Conservation (phyloP, 1,284 basidiomycete species). For the Kwoniella shivajii region DNA sequence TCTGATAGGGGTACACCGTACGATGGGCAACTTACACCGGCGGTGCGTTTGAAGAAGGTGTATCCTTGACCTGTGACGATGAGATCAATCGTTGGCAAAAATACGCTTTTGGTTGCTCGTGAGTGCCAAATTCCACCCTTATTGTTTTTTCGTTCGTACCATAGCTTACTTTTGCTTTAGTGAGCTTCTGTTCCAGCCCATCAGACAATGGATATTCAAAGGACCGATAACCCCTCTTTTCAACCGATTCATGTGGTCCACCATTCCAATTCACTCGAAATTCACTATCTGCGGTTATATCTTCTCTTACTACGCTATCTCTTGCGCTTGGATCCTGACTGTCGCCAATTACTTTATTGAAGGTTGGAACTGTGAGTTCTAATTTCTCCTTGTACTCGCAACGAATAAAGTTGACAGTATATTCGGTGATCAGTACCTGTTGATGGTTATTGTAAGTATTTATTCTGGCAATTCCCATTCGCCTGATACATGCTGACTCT, state of each 20-base stretch:
- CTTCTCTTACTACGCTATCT: slow-evolving; percentile 85
- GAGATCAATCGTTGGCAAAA: slow-evolving; percentile 81
- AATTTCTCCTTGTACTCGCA: slow-evolving; percentile 43
- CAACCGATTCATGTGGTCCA: slow-evolving; percentile 73
- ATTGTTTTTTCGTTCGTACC: slow-evolving; percentile 21
- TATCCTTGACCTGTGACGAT: slow-evolving; percentile 64
- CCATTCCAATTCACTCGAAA: slow-evolving; percentile 79
- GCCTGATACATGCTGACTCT: not conserved
- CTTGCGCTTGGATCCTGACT: slow-evolving; percentile 65
- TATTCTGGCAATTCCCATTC: not conserved
- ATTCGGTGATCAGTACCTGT: slow-evolving; percentile 55
- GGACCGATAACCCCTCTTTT: slow-evolving; percentile 79
- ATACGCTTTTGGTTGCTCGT: slow-evolving; percentile 70
- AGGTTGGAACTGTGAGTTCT: slow-evolving; percentile 57
- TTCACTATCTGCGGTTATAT: slow-evolving; percentile 65
- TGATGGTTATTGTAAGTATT: slow-evolving; percentile 63
- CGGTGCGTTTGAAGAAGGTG: slow-evolving; percentile 81
- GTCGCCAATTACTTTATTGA: slow-evolving; percentile 71
- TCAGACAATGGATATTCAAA: slow-evolving; percentile 68
- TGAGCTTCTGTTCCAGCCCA: slow-evolving; percentile 75
- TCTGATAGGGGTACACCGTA: slow-evolving; percentile 70
- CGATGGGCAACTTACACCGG: slow-evolving; percentile 82
- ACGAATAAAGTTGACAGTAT: not conserved
- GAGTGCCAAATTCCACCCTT: slow-evolving; percentile 24
- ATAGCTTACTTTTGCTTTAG: slow-evolving; percentile 58